Evolutionary conservation across 208 protist genomes (phyloP).

Genomic region (Crithidia sp.): DNA sequence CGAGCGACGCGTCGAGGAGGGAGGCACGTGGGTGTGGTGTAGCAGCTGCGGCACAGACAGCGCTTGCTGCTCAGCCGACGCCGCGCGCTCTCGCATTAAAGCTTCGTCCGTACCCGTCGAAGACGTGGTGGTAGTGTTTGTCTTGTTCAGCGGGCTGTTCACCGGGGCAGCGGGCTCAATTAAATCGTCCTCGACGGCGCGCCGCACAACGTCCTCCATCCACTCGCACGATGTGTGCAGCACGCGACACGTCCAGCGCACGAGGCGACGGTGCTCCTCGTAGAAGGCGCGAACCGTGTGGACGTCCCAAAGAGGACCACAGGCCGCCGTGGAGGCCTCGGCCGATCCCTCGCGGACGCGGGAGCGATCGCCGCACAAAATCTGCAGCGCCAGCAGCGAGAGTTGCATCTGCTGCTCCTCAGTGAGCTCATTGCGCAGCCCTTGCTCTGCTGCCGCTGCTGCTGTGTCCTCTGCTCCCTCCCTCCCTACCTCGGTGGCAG

Average conservation of each 20-base stretch:
- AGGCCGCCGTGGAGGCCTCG: conserved; percentile 30
- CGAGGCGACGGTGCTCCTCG: conserved; percentile 20
- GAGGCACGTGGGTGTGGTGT: neutral
- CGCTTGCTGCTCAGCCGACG: neutral
- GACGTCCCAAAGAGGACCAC: conserved; percentile 44
- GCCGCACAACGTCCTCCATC: conserved; percentile 29
- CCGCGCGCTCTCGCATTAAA: neutral
- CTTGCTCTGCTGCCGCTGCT: neutral
- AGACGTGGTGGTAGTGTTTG: neutral
- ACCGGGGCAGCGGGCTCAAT: conserved; percentile 1
- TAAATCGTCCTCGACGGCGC: conserved; percentile 28
- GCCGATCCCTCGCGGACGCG: conserved; percentile 35
- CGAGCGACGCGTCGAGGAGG: neutral
- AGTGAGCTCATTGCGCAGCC: neutral
- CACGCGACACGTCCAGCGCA: conserved; percentile 18
- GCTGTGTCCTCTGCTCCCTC: neutral
- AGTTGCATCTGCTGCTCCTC: conserved; percentile 19
- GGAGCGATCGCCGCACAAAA: conserved; percentile 38
- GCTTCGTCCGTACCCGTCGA: neutral
- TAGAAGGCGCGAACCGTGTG: conserved; percentile 34
- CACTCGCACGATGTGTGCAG: conserved; percentile 37
- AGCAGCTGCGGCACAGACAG: neutral
- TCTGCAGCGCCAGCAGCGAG: conserved; percentile 26
- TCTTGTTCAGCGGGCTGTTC: neutral
- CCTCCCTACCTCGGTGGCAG: neutral